phyloP scores from a whole-genome alignment of 1,284 basidiomycete species.

The Puccinia triticina region DNA sequence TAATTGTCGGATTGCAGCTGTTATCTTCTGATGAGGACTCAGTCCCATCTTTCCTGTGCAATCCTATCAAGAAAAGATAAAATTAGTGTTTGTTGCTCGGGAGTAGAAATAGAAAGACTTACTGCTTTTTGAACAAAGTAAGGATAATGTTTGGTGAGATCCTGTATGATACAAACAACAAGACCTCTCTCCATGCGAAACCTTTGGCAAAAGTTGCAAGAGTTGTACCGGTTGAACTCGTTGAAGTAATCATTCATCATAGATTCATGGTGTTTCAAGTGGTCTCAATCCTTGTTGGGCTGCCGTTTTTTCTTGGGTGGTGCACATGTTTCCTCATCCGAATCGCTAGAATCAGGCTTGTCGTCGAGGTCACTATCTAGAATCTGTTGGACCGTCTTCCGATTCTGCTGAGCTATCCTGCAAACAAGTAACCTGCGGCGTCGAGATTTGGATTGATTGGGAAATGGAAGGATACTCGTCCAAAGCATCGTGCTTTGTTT shows the following conservation, averaged over 20 bases:
- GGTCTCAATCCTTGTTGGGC: neutral
- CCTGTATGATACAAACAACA: too few species aligned
- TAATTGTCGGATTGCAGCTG: neutral
- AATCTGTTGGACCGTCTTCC: neutral
- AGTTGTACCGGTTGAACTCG: too few species aligned
- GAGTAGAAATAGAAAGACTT: neutral
- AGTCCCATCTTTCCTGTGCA: constrained; percentile 9
- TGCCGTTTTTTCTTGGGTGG: neutral
- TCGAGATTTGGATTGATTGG: too few species aligned
- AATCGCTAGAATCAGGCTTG: neutral
- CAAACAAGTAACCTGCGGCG: too few species aligned
- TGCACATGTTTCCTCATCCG: neutral
- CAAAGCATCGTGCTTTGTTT: too few species aligned
- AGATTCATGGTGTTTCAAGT: neutral
- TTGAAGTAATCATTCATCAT: neutral
- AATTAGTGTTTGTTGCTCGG: neutral
- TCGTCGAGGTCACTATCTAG: neutral
- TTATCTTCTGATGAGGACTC: constrained; percentile 28
- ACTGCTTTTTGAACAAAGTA: too few species aligned
- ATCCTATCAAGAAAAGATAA: neutral
- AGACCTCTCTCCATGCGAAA: too few species aligned
- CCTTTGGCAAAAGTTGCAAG: too few species aligned
- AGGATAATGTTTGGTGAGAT: too few species aligned
- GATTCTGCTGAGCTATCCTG: neutral
- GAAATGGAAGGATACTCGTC: too few species aligned